Evolutionary conservation across 768 basidiomycete species (phyloP), one percentile per base, ranked within the genome.

Genomic region (Termitomyces sp.): DNA sequence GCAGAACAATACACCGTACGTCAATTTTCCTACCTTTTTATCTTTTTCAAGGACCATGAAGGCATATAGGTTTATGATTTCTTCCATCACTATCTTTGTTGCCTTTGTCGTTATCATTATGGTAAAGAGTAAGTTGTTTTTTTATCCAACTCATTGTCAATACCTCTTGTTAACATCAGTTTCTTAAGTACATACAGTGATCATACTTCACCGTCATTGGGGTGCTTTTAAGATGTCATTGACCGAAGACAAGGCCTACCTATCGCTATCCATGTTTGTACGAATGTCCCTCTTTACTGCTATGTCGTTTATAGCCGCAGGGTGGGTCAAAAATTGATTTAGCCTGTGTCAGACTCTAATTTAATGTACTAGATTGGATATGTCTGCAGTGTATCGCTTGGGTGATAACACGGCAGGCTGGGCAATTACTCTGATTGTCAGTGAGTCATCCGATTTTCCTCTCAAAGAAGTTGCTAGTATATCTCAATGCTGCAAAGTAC

Each of bases 371-470:
- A 49, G 57, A 11, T 46, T 58, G 52, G 43, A 52, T 30, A 32
- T 38, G 35, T 30, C 45, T 30, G 52, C 43, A 30, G 45, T 54
- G 14, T 47, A 45, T 22, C 24, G 32, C 36, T 41, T 50, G 7
- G 56, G 38, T 20, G 45, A 52, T 38, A 40, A 40, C 24, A 22
- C 41, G 32, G 14, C 59, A 24, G 54, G 41, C 24, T 63, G 56
- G 62, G 58, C 58, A 26, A 46, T 63, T 0, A 13, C 63, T 33
- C 41, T 66, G 36, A 60, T 60, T 28, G 55, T 63, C 32, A 45
- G 60, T 56, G 35, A 48, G 44, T 50, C 35, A 18, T 35, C 14
- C 13, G 6, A 20, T 5, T 6, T 33, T 11, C 10, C 18, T 32
- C 9, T 11, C 10, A n/a, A 22, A 20, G 32, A 6, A 5, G 5